Conservation (phyloP, 768 basidiomycete species). For the Pseudohyphozyma bogoriensis region DNA sequence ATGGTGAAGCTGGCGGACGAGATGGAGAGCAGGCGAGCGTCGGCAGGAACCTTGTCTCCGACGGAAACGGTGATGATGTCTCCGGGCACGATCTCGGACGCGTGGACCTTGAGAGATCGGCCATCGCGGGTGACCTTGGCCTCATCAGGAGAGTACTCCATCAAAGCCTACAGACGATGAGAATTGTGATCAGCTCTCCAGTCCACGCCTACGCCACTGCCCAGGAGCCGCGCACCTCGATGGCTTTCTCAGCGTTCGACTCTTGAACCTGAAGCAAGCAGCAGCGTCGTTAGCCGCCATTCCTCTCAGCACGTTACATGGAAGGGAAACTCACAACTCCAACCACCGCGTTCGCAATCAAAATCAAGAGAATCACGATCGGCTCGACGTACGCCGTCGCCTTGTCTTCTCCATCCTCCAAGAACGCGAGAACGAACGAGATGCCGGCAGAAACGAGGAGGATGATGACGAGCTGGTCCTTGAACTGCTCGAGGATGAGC, state of each 20-base stretch:
- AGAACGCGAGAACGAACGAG: slow-evolving; percentile 80
- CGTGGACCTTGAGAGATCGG: slow-evolving; percentile 60
- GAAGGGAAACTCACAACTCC: no score
- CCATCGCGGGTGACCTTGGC: slow-evolving; percentile 77
- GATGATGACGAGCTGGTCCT: slow-evolving; percentile 96
- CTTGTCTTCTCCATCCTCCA: slow-evolving; percentile 67
- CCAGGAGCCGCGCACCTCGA: slow-evolving; percentile 54
- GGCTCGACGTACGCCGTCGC: slow-evolving; percentile 88
- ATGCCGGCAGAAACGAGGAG: slow-evolving; percentile 85
- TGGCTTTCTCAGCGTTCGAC: slow-evolving; percentile 88
- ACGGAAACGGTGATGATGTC: slow-evolving; percentile 85
- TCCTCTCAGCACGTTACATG: no score
- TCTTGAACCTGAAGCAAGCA: no score
- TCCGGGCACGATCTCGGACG: slow-evolving; percentile 83
- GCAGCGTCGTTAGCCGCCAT: no score
- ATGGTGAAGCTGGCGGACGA: slow-evolving; percentile 87
- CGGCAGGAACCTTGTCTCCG: slow-evolving; percentile 90
- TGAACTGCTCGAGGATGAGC: slow-evolving; percentile 95
- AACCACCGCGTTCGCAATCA: slow-evolving; percentile 92
- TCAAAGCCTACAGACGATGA: slow-evolving; percentile 59
- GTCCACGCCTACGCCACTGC: background rate
- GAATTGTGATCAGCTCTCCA: background rate
- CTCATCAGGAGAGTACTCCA: slow-evolving; percentile 94
- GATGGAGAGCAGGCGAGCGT: slow-evolving; percentile 78
- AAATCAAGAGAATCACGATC: slow-evolving; percentile 83